Evolutionary conservation across 2,329 filamentous ascomycete genomes (phyloP).

Genomic region (Neonectria sp.): DNA sequence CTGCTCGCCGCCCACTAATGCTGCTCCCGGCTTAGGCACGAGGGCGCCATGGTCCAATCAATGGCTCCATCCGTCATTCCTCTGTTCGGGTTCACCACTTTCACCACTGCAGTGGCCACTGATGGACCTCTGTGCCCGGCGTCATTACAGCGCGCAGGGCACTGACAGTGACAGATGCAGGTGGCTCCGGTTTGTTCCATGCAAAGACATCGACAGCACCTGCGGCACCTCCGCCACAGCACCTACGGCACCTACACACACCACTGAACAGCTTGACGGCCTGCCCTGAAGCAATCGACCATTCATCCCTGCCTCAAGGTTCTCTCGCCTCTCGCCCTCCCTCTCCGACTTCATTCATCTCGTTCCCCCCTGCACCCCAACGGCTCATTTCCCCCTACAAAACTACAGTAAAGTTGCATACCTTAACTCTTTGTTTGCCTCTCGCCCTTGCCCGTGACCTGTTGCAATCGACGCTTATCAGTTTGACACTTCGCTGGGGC

Average conservation of each 20-base stretch:
- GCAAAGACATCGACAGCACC: too few species aligned
- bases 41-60: conserved; percentile 6
- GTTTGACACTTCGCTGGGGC: neutral
- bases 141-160: neutral
- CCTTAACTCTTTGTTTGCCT: neutral
- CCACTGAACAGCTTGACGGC: neutral
- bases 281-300: too few species aligned
- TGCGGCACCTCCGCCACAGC: too few species aligned
- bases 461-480: neutral
- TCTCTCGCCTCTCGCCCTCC: conserved; percentile 1
- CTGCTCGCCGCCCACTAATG: neutral
- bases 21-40: neutral
- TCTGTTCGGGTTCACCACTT: conserved; percentile 2
- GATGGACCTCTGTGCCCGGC: conserved; percentile 3
- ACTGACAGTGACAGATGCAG: too few species aligned
- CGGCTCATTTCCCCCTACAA: conserved; percentile 36
- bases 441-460: conserved; percentile 8
- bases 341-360: conserved; percentile 26
- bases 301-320: neutral
- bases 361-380: conserved; percentile 17
- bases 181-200: too few species aligned
- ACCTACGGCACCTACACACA: too few species aligned
- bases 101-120: neutral
- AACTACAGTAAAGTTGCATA: neutral
- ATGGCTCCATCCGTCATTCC: conserved; percentile 22